phyloP scores from a whole-genome alignment of 331 rosid genomes.

The Saraca asoca region DNA sequence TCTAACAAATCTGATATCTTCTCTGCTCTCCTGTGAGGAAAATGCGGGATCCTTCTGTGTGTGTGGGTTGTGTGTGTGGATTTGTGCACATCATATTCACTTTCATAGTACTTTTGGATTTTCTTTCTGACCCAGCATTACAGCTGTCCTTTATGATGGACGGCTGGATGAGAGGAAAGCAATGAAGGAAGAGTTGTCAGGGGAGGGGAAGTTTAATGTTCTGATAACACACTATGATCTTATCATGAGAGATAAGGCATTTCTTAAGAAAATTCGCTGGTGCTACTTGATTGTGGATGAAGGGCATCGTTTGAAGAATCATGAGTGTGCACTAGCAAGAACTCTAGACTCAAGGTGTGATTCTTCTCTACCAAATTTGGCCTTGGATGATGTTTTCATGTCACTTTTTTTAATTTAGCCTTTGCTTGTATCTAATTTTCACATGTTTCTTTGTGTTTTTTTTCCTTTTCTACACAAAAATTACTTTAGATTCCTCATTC shows the following conservation, averaged over 20 bases:
- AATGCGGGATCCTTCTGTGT: conserved; percentile 26
- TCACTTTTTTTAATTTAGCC: too few relatives aligned
- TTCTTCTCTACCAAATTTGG: conserved; percentile 12
- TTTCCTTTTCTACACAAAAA: background rate
- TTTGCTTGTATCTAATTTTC: too few relatives aligned
- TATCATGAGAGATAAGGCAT: conserved; percentile 94
- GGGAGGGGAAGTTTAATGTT: conserved; percentile 93
- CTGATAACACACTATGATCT: conserved; percentile 95
- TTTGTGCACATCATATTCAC: conserved; percentile 20
- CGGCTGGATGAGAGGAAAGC: conserved; percentile 93
- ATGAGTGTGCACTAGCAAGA: conserved; percentile 91
- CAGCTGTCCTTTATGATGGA: conserved; percentile 85
- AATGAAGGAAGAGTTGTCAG: conserved; percentile 80
- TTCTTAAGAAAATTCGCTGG: conserved; percentile 94
- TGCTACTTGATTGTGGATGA: conserved; percentile 92
- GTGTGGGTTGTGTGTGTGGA: background rate
- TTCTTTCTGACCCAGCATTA: conserved; percentile 65
- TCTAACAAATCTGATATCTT: conserved; percentile 8
- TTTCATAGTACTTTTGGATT: conserved; percentile 34
- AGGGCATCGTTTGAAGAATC: conserved; percentile 98
- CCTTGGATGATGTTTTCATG: background rate
- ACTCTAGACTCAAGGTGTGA: conserved; percentile 89
- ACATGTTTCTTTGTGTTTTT: too few relatives aligned
- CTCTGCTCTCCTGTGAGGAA: conserved; percentile 21
- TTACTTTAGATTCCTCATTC: background rate